Evolutionary conservation across 2,329 filamentous ascomycete species (phyloP).

Genomic region (Penicillium sp.): DNA sequence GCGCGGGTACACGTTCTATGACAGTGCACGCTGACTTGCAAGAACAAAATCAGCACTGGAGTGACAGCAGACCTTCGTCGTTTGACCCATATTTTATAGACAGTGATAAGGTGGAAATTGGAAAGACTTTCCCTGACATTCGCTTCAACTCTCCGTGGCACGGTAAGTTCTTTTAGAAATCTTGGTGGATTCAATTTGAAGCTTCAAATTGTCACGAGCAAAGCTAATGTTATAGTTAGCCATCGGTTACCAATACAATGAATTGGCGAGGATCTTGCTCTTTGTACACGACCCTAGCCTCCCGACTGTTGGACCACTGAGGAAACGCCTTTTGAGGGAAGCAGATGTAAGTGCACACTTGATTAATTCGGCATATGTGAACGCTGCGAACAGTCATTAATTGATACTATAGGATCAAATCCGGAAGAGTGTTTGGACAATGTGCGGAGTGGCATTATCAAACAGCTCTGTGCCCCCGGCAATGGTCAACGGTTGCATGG

Average conservation of each 20-base stretch:
- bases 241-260: conserved; percentile 31
- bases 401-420: conserved; percentile 19
- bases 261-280: conserved; percentile 25
- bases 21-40: conserved; percentile 23
- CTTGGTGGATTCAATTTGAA: background rate
- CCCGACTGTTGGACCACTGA: conserved; percentile 24
- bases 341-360: conserved; percentile 22
- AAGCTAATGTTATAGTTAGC: conserved; percentile 13
- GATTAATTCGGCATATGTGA: background rate
- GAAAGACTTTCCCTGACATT: conserved; percentile 27
- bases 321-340: conserved; percentile 18
- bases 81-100: conserved; percentile 31
- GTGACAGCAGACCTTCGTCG: conserved; percentile 23
- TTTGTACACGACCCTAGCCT: conserved; percentile 24
- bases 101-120: conserved; percentile 21
- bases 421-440: conserved; percentile 31
- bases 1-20: conserved; percentile 18
- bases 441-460: conserved; percentile 31
- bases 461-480: conserved; percentile 28
- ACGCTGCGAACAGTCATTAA: background rate
- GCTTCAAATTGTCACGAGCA: no score
- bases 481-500: conserved; percentile 33
- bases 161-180: conserved; percentile 16
- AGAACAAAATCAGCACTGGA: conserved; percentile 27
- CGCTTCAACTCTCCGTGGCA: conserved; percentile 31